Evolutionary conservation across 139 green algal species (phyloP), one percentile per base, ranked within the genome.

Genomic region (Volvox africanus): DNA sequence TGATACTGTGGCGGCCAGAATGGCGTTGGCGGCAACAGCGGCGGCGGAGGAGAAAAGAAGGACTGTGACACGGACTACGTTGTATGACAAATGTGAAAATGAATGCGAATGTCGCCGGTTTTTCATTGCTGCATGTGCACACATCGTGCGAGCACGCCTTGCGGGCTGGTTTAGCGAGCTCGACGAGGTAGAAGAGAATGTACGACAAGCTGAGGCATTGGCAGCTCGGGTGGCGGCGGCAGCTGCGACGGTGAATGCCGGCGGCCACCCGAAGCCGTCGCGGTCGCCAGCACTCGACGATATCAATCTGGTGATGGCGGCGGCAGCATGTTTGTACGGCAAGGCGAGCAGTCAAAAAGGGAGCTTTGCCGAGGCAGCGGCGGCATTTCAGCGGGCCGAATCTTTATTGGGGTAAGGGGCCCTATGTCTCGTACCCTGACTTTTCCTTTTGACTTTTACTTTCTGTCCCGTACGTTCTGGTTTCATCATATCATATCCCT

Each of bases 111-210:
- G 78, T 14, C 37, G 78, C 78, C 76, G 75, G 14, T 55, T 1
- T 55, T 86, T 86, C 44, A 26, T 86, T 14, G 80, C 80, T 16
- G 50, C 26, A 2, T 73, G 80, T 33, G 86, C 86, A 20, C 55
- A 65, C 20, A 55, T 84, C 30, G 73, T 50, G 9, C 73, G 71
- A 22, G 73, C 86, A 6, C 73, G 86, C 22, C 73, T 90, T 22
- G 86, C 73, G 22, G 86, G 73, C 9, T 71, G 30, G 14, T 76
- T 26, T 50, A 22, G 73, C 44, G 86, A 90, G 73, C 33, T 65
- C 16, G 86, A 84, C 11, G 73, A 77, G n/a, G 86, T 89, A 73
- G 68, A 86, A 0, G 81, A 81, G 65, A 36, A 88, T n/a, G 88
- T 75, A 32, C 32, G 37, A 44, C 62, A 76, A 21, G 88, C 79